Base-by-base conservation (phyloP, 1,284 basidiomycete species). In the Apiotrichum laibachii region DNA sequence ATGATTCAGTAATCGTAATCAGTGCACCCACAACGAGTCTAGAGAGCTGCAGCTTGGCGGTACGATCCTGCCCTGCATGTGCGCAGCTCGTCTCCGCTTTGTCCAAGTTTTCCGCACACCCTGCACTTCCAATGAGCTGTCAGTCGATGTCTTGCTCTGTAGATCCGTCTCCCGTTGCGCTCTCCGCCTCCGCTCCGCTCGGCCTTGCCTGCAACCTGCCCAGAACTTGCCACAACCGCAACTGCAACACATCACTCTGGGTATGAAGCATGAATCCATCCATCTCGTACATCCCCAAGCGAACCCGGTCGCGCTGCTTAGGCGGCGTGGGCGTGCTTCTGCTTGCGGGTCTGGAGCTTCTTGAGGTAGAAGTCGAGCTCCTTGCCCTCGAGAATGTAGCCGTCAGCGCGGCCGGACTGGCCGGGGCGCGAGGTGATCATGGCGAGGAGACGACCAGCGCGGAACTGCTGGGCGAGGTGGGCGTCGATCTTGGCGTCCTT, bases 301-400 rank as follows among this genome's bases (percentile, higher is more conserved):
- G 15, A 37, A 11, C 33, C 61, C 21, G 31, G 59, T 3, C 26
- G 26, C 26, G 26, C 26, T 31, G 56, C 62, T 65, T 78, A 77
- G 66, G 75, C 75, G 67, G 80, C 80, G 80, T 95, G 92, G 67
- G 80, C 80, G 80, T 95, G 92, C 85, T 93, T 95, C 83, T 90
- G 88, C 84, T 95, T 95, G 80, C 89, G 88, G 66, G 88, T 84
- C 80, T 89, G 87, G 80, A 96, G 82, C 80, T 92, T 94, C 83
- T 90, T 86, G 73, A 92, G 80, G 84, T 95, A 96, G 83, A 96
- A 95, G 84, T 96, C 92, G 61, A 96, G 86, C 80, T 97, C 93
- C 82, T 92, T 92, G 76, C 93, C 93, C 84, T 97, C 93, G 57
- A 97, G 86, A 67, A 97, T 84, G 82, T 96, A 95, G 57, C 93